Percentiles rank a stretch among this genome's conserved stretches.
Evolutionary conservation across 139 green algal species (phyloP).

Genomic region (Coelastrella sp.): DNA sequence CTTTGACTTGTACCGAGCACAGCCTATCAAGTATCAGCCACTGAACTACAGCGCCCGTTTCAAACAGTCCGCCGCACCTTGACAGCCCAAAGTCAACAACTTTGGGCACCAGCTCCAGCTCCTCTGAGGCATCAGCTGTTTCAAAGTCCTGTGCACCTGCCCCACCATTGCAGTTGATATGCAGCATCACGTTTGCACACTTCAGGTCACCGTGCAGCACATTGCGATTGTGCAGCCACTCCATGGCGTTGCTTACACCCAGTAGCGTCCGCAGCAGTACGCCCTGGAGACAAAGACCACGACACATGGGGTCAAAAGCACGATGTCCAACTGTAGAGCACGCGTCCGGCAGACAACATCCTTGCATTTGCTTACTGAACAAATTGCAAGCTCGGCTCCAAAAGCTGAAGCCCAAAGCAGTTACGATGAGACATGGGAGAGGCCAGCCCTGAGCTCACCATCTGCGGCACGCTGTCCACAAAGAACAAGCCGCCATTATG

Average conservation of each 20-base stretch:
- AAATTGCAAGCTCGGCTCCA: too few relatives aligned
- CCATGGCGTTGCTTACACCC: constrained; percentile 24
- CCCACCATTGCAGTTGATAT: background rate
- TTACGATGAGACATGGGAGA: too few relatives aligned
- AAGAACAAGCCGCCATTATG: constrained; percentile 14
- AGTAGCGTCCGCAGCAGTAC: constrained; percentile 15
- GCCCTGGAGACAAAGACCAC: background rate
- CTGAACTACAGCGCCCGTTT: too few relatives aligned
- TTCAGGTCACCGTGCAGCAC: constrained; percentile 50
- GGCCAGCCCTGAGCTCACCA: constrained; percentile 5
- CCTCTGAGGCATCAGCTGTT: background rate
- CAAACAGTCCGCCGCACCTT: background rate
- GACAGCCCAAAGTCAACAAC: constrained; percentile 44
- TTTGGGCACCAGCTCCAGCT: constrained; percentile 29
- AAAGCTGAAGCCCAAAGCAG: too few relatives aligned
- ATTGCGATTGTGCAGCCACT: constrained; percentile 23
- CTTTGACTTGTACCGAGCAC: too few relatives aligned
- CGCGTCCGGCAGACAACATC: too few relatives aligned
- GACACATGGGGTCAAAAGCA: too few relatives aligned
- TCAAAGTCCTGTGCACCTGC: background rate
- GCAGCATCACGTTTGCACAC: constrained; percentile 24
- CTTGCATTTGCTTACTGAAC: too few relatives aligned
- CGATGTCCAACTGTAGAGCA: too few relatives aligned
- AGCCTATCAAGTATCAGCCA: too few relatives aligned
- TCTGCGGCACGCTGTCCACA: background rate